Evolutionary conservation across 1,284 basidiomycete genomes (phyloP).

Genomic region (Entoloma clypeatum): DNA sequence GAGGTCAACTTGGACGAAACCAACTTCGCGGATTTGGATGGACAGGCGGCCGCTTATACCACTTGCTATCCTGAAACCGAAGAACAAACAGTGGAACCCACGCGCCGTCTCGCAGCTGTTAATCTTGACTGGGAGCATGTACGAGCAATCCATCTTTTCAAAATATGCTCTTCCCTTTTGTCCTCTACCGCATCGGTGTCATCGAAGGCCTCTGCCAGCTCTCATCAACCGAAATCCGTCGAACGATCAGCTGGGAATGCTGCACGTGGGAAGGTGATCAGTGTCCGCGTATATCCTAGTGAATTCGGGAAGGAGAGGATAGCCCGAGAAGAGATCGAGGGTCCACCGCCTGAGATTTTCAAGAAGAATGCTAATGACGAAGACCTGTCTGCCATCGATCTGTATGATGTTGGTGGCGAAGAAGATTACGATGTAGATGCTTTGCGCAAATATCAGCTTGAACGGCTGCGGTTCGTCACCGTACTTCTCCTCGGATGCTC

Average conservation of each 20-base stretch:
- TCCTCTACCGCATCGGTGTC: constrained; percentile 48
- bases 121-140: constrained; percentile 99
- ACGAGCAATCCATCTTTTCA: constrained; percentile 86
- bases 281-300: constrained; percentile 86
- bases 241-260: constrained; percentile 19
- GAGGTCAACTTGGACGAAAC: constrained; percentile 75
- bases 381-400: constrained; percentile 60
- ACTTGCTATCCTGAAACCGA: constrained; percentile 37
- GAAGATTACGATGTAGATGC: constrained; percentile 86
- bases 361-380: constrained; percentile 44
- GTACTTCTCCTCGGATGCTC: constrained; percentile 2
- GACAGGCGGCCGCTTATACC: constrained; percentile 65
- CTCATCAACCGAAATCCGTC: neutral
- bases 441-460: constrained; percentile 89
- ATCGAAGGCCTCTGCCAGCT: neutral
- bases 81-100: constrained; percentile 41
- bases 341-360: constrained; percentile 88
- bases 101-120: constrained; percentile 83
- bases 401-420: constrained; percentile 65
- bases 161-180: constrained; percentile 89
- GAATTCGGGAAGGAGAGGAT: constrained; percentile 92
- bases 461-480: constrained; percentile 69
- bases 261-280: constrained; percentile 62
- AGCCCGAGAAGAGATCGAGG: constrained; percentile 84
- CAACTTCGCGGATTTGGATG: constrained; percentile 66